These are phyloP conservation scores for Rhododendron kiyosumense DNA, from an alignment of 148 eudicot genomes.

Conservation along the genomic window DNA sequence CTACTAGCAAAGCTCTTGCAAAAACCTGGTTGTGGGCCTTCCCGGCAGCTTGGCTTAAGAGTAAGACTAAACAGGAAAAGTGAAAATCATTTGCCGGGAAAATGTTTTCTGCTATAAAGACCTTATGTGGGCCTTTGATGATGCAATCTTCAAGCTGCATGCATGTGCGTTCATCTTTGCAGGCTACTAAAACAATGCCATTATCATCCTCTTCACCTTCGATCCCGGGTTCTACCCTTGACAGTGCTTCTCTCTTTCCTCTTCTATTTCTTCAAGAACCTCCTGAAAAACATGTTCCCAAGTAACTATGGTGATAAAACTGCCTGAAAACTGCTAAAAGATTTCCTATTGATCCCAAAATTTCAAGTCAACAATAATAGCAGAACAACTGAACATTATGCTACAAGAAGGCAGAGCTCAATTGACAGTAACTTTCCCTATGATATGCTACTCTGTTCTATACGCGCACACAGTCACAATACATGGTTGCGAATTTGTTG, in stretches of 20 bases:
- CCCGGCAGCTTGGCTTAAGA: background rate
- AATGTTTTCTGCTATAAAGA: slow-evolving; percentile 15
- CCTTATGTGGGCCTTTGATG: slow-evolving; percentile 70
- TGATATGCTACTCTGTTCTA: background rate
- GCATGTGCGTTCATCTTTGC: slow-evolving; percentile 96
- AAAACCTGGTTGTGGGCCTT: background rate
- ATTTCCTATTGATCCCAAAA: background rate
- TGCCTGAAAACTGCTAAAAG: background rate
- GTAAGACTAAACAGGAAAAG: background rate
- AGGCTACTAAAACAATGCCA: slow-evolving; percentile 78
- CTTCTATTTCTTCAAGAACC: slow-evolving; percentile 79
- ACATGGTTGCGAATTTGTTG: background rate
- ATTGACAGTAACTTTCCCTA: background rate
- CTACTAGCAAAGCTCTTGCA: background rate
- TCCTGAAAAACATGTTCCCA: slow-evolving; percentile 45
- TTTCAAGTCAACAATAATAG: background rate
- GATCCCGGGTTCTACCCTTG: slow-evolving; percentile 30
- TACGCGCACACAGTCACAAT: background rate
- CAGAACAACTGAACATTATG: background rate
- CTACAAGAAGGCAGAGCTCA: background rate
- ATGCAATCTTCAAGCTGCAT: slow-evolving; percentile 96
- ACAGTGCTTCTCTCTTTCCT: slow-evolving; percentile 55
- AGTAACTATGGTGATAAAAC: background rate
- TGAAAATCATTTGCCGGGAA: background rate
- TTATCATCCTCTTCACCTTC: slow-evolving; percentile 39